Percentiles rank a stretch among this genome's conserved stretches.
Conservation (phyloP, 2,329 filamentous ascomycete species). For the Mycosphaerella arachidis region DNA sequence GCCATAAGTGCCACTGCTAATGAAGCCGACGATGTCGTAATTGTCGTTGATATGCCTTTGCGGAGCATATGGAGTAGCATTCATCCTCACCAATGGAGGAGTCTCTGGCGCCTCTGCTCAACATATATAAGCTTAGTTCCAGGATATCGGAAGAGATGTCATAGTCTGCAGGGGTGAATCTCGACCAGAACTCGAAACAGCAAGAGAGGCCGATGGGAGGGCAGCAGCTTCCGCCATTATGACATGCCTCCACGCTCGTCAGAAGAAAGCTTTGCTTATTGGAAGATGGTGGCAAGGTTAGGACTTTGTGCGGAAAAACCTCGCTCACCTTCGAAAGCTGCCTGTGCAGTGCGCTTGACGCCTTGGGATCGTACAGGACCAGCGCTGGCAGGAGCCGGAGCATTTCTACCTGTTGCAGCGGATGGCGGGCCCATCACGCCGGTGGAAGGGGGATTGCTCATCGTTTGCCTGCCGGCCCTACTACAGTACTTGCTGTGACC, state of each 20-base stretch:
- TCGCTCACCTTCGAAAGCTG: constrained; percentile 38
- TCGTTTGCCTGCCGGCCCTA: background rate
- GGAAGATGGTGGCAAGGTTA: background rate
- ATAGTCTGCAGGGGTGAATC: background rate
- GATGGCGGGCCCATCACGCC: constrained; percentile 16
- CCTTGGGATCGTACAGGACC: constrained; percentile 12
- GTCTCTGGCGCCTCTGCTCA: constrained; percentile 26
- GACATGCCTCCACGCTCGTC: background rate
- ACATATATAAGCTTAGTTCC: constrained; percentile 5
- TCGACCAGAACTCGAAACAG: background rate
- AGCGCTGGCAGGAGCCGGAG: constrained; percentile 14
- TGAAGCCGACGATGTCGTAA: constrained; percentile 97
- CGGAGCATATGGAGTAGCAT: constrained; percentile 48
- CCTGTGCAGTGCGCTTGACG: constrained; percentile 36
- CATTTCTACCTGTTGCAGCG: constrained; percentile 3
- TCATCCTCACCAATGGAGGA: constrained; percentile 32
- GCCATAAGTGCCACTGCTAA: constrained; percentile 95
- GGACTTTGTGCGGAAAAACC: background rate
- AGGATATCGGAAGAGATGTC: constrained; percentile 4
- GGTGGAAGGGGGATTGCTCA: constrained; percentile 34
- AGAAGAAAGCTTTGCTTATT: background rate
- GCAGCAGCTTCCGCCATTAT: background rate
- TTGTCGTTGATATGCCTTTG: constrained; percentile 88
- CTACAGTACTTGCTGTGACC: constrained; percentile 3
- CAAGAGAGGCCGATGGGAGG: background rate